Evolutionary conservation across 768 basidiomycete genomes (phyloP), one percentile per base, ranked within the genome.

Genomic region (Macrolepiota fuliginosa): DNA sequence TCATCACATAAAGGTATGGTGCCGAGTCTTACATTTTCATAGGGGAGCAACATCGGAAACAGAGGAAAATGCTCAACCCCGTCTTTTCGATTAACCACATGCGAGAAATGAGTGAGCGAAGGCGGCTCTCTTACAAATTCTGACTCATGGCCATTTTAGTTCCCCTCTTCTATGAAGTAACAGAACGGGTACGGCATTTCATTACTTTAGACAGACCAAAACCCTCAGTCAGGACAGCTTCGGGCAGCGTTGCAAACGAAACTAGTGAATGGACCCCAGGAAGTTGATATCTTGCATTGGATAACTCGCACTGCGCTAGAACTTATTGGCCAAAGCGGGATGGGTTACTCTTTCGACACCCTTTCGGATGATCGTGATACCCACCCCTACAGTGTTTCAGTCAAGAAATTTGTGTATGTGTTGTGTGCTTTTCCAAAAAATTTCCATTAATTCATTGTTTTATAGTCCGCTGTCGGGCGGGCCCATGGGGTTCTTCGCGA

Each of bases 251-350:
- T 76, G 4, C 51, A 55, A 27, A 50, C 54, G 2, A 70, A 68
- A 63, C 67, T 72, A 24, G 58, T 63, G 17, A 53, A 67, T 19
- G 72, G 72, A 3, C 66, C 74, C 15, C 64, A 37, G n/a, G 62
- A 76, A 71, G 63, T 77, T 35, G 74, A 77, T 54, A 45, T 76
- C n/a, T 53, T 70, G 3, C 58, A 67, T 6, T 78, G 76, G 76
- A 71, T 74, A 68, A 63, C 75, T 17, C 73, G 81, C 13, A 73
- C 76, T 13, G 78, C 81, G 13, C 71, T 82, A n/a, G 81, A 83
- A 56, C 70, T 81, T 47, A 75, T 84, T 39, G 80, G 79, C 6
- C 79, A 80, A 68, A 77, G 76, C 29, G 80, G 81, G 0, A 68
- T 83, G 15, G 78, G 78, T 12, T 71, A 73, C 53, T 77, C 74